phyloP scores from a whole-genome alignment of 2,329 filamentous ascomycete species.

The Epicoccum sorghinum region DNA sequence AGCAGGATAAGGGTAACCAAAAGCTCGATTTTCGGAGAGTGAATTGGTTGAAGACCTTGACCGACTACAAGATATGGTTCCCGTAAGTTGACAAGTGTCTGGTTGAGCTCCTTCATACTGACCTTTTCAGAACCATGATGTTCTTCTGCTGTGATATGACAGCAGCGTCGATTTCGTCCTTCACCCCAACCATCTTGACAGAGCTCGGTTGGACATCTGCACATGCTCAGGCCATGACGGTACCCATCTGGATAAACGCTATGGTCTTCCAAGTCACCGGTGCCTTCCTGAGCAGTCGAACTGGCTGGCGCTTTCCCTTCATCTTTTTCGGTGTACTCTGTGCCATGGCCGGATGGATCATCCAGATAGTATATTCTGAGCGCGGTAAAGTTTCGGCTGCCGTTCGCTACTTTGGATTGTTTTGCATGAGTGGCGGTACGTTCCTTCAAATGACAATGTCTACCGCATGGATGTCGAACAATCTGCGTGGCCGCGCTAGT shows the following conservation, averaged over 20 bases:
- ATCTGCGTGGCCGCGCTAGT: conserved; percentile 41
- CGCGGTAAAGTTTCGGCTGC: conserved; percentile 55
- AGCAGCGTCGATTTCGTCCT: conserved; percentile 38
- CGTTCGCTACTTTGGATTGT: conserved; percentile 54
- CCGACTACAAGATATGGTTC: conserved; percentile 63
- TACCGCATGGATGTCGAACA: conserved; percentile 61
- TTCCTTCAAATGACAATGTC: conserved; percentile 62
- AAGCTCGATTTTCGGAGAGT: conserved; percentile 56
- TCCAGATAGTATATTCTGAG: conserved; percentile 53
- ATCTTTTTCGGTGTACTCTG: conserved; percentile 40
- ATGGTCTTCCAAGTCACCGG: conserved; percentile 33
- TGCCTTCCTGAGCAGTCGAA: conserved; percentile 32
- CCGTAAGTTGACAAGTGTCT: conserved; percentile 58
- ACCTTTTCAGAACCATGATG: conserved; percentile 32
- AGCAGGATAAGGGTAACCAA: conserved; percentile 55
- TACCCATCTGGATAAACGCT: conserved; percentile 43
- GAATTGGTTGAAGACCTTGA: conserved; percentile 54
- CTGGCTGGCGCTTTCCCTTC: conserved; percentile 39
- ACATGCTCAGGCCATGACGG: conserved; percentile 41
- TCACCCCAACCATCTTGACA: conserved; percentile 44
- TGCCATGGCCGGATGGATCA: conserved; percentile 57
- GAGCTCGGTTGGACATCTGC: conserved; percentile 43
- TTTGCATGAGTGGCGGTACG: conserved; percentile 46
- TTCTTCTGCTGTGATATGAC: conserved; percentile 46
- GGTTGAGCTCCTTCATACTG: background rate